These are phyloP conservation scores for Phaffia australis DNA, from an alignment of 768 basidiomycete genomes.

Conservation along the genomic window DNA sequence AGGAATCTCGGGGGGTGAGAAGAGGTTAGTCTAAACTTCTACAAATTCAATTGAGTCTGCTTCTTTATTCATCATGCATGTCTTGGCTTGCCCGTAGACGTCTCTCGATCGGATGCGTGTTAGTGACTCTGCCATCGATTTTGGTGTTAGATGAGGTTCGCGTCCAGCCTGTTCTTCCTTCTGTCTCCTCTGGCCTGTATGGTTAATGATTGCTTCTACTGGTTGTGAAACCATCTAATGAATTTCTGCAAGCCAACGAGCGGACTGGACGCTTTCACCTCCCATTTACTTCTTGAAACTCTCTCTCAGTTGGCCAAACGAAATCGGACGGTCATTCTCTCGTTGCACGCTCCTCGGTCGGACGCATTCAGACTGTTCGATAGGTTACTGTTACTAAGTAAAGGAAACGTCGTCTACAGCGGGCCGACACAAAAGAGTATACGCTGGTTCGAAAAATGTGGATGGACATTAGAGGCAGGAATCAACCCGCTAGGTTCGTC, in stretches of 20 bases:
- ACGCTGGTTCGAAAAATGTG: slow-evolving; percentile 39
- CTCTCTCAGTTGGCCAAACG: slow-evolving; percentile 34
- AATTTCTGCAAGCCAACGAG: slow-evolving; percentile 26
- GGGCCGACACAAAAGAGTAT: slow-evolving; percentile 37
- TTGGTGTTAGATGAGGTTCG: slow-evolving; percentile 47
- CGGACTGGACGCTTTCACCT: slow-evolving; percentile 35
- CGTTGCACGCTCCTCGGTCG: slow-evolving; percentile 58
- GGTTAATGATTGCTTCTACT: not conserved
- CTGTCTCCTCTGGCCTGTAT: not conserved
- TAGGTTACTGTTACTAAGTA: slow-evolving; percentile 49
- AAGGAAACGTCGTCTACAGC: slow-evolving; percentile 45
- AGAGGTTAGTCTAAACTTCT: slow-evolving; percentile 43
- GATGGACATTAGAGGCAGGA: slow-evolving; percentile 34
- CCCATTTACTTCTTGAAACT: slow-evolving; percentile 35
- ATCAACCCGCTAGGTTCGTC: slow-evolving; percentile 41
- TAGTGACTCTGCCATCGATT: slow-evolving; percentile 53
- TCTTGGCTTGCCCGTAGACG: slow-evolving; percentile 25
- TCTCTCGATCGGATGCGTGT: slow-evolving; percentile 47
- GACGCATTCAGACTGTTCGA: slow-evolving; percentile 55
- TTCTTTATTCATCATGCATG: not conserved
- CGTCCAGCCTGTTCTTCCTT: not conserved
- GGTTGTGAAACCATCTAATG: slow-evolving; percentile 4
- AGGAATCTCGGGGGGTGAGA: slow-evolving; percentile 58
- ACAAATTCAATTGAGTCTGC: not conserved
- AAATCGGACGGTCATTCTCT: slow-evolving; percentile 47